These are phyloP conservation scores for Xylariomycetidae sp. DNA, from an alignment of 2,329 filamentous ascomycete species.

Conservation along the genomic window DNA sequence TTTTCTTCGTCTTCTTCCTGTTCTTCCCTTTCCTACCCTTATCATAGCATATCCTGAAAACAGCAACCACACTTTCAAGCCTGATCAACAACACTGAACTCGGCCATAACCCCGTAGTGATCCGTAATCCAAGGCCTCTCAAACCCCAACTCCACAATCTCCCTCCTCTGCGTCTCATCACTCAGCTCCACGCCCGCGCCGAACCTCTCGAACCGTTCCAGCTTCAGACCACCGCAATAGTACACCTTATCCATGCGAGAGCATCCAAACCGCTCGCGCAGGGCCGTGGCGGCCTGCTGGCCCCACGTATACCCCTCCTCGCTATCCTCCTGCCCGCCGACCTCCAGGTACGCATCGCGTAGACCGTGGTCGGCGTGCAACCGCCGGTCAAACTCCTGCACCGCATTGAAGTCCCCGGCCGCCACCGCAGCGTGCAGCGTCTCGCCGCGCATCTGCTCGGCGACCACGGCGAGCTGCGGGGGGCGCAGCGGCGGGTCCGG, in stretches of 20 bases:
- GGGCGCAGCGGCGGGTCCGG: constrained; percentile 18
- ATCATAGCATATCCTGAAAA: too few species aligned
- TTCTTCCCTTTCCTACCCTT: too few species aligned
- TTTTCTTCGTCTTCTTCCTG: too few species aligned
- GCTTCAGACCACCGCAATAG: constrained; percentile 29
- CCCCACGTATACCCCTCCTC: constrained; percentile 50
- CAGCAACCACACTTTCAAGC: too few species aligned
- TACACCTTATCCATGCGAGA: constrained; percentile 48
- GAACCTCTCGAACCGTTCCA: constrained; percentile 35
- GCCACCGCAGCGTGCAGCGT: constrained; percentile 35
- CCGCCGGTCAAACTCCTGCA: constrained; percentile 42
- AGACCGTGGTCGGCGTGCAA: constrained; percentile 41
- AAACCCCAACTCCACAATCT: constrained; percentile 20
- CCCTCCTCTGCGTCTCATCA: constrained; percentile 23
- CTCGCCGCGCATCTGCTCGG: constrained; percentile 16
- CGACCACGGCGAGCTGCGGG: constrained; percentile 16
- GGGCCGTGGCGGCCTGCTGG: constrained; percentile 37
- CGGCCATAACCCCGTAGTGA: constrained; percentile 38
- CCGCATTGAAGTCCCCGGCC: constrained; percentile 52
- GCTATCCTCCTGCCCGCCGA: constrained; percentile 40
- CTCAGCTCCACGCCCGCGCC: constrained; percentile 37
- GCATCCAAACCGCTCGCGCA: constrained; percentile 37
- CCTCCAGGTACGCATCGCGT: constrained; percentile 44
- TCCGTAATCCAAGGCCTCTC: constrained; percentile 42
- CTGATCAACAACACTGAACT: constrained; percentile 14